phyloP scores from a whole-genome alignment of 345 rosid species.

The Pugionium cornutum region DNA sequence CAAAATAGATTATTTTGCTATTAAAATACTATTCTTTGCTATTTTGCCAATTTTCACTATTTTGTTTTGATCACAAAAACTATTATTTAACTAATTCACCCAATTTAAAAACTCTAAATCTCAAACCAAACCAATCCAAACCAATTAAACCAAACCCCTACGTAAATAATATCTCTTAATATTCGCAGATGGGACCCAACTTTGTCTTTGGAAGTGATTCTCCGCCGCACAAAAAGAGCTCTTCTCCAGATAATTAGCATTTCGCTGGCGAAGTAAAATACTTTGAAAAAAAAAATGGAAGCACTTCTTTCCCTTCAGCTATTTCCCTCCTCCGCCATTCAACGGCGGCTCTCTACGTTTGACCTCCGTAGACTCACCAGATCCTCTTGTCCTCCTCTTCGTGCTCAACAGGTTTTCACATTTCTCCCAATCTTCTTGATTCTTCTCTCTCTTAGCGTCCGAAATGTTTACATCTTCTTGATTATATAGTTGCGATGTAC shows the following conservation, averaged over 20 bases:
- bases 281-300: slow-evolving; percentile 45
- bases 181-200: neutral
- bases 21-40: too few relatives aligned
- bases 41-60: too few relatives aligned
- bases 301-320: slow-evolving; percentile 40
- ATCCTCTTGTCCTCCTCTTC: slow-evolving; percentile 41
- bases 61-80: too few relatives aligned
- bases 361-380: slow-evolving; percentile 27
- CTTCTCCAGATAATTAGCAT: slow-evolving; percentile 1
- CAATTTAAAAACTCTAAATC: too few relatives aligned
- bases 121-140: too few relatives aligned
- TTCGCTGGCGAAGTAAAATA: slow-evolving; percentile 6
- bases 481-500: neutral
- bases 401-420: slow-evolving; percentile 53
- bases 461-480: neutral
- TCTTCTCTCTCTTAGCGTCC: neutral
- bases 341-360: slow-evolving; percentile 29
- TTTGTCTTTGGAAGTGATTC: slow-evolving; percentile 7
- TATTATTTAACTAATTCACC: too few relatives aligned
- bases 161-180: too few relatives aligned
- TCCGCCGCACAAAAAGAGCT: slow-evolving; percentile 22
- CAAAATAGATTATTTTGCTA: too few relatives aligned
- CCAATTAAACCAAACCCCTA: too few relatives aligned
- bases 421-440: slow-evolving; percentile 8
- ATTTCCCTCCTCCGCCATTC: slow-evolving; percentile 37